Base-by-base conservation (phyloP, 192 early-diverging fungal genomes). In the Phlyctochytrium planicorne region DNA sequence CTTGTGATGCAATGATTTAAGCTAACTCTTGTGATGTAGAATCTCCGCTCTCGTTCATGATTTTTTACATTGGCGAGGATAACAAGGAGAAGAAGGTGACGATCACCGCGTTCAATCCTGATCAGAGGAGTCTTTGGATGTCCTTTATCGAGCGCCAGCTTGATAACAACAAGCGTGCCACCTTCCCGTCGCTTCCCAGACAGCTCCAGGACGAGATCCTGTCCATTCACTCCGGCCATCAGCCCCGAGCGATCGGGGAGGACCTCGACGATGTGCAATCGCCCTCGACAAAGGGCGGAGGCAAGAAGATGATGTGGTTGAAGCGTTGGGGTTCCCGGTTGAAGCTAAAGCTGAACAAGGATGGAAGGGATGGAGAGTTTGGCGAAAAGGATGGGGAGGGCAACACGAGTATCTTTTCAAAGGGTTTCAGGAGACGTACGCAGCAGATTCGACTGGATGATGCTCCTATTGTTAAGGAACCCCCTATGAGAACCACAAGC, bases 61-160 rank as follows among this genome's bases (percentile, higher is more conserved):
- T 76, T 14, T 30, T 55, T 14, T 73, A 76, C 62, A 52, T 53
- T 17, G 60, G n/a, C 14, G 71, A 74, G 16, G 74, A 76, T 1
- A 36, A 59, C 53, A 37, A 63, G 50, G 25, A 34, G 20, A 71
- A 40, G 55, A 62, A 56, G 1, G 35, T 76, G 1, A 52, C 67
- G 4, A 64, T 73, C n/a, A 71, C 60, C 14, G 74, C 74, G 3
- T 76, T 68, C 30, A 76, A 76, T 34, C 59, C 62, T 6, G 65
- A 74, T 12, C 74, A 76, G 35, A 66, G 55, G 53, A 30, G 24
- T 16, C 57, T 10, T 27, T 30, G 57, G 57, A 23, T 30, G 57
- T 59, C 40, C 40, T n/a, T 50, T 50, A 10, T 50, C 40, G 40
- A 50, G 40, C 40, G 40, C 12, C 40, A 50, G n/a, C n/a, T 50